These are phyloP conservation scores for Agrostemma githago DNA, from an alignment of 148 eudicot genomes.

Conservation along the genomic window DNA sequence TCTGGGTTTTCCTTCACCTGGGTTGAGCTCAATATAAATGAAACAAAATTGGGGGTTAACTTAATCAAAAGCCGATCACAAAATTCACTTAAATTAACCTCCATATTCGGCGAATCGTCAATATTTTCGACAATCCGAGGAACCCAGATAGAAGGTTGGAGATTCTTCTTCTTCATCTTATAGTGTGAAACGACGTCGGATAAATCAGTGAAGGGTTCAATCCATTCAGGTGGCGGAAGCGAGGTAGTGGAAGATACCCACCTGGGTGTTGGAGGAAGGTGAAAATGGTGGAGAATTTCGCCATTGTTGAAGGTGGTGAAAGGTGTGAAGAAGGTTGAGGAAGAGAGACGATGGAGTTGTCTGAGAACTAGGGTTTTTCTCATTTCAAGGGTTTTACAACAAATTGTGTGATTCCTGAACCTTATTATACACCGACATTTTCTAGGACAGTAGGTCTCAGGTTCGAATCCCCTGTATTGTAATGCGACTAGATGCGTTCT, in stretches of 20 bases:
- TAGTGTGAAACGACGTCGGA: constrained; percentile 60
- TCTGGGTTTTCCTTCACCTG: constrained; percentile 34
- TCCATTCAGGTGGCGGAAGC: constrained; percentile 89
- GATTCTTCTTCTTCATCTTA: constrained; percentile 22
- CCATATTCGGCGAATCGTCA: constrained; percentile 49
- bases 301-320: constrained; percentile 31
- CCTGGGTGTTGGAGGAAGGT: constrained; percentile 20
- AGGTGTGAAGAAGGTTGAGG: constrained; percentile 13
- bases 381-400: constrained; percentile 34
- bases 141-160: constrained; percentile 74
- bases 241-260: constrained; percentile 29
- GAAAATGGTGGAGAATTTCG: constrained; percentile 11
- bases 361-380: constrained; percentile 36
- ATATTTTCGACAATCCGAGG: constrained; percentile 52
- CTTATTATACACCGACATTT: no score
- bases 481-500: no score
- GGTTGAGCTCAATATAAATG: constrained; percentile 45
- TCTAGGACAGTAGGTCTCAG: no score
- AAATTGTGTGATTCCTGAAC: background rate
- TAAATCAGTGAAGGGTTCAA: constrained; percentile 66
- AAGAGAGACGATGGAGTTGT: constrained; percentile 5
- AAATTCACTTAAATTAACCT: constrained; percentile 44
- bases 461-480: no score
- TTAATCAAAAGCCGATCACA: constrained; percentile 62
- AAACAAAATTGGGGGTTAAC: constrained; percentile 71